Base-by-base conservation (phyloP, 345 rosid genomes). In the Citrus cavaleriei region DNA sequence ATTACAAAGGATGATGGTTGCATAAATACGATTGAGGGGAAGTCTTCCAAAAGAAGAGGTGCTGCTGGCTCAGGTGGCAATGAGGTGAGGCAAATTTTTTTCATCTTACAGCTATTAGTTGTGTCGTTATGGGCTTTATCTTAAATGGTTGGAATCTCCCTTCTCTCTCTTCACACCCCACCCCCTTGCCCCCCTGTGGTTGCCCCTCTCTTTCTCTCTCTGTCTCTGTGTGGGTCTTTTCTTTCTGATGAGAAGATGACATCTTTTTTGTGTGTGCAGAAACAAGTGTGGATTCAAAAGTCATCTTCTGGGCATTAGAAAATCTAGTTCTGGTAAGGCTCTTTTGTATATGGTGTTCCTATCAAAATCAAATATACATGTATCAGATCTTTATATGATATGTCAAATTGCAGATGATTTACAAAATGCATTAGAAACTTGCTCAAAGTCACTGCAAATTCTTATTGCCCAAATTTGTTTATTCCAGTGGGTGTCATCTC, bases 221-320 rank as follows among this genome's bases (percentile, higher is more conserved):
- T 18, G 2, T 54, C 6, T 51, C 16, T 49, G 19, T 49, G 19
- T 49, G 21, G 4, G 21, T 16, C 3, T 51, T 51, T 51, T 16
- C 57, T 60, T 35, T 77, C 42, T 65, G 34, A 66, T 77, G 40
- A 72, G 61, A n/a, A 10, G 5, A 22, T 64, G 46, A 51, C 22
- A 46, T 78, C 40, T 63, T 77, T 72, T n/a, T 54, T 81, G 78
- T 65, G 79, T 61, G 74, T 74, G 78, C 93, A 93, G 98, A 93
- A 91, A 87, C 96, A 91, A 77, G 91, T 87, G 73, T 93, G 98
- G 98, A 87, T 93, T 80, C 98, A 92, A 80, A 93, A 91, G 77
- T 80, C 96, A 68, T 77, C 91, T 70, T 84, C 91, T 6, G 95
- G 91, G 71, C 85, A 92, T 68, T 93, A 88, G 88, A 70, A 61